Evolutionary conservation across 1,284 basidiomycete species (phyloP), one percentile per base, ranked within the genome.

Genomic region (Inonotus obliquus): DNA sequence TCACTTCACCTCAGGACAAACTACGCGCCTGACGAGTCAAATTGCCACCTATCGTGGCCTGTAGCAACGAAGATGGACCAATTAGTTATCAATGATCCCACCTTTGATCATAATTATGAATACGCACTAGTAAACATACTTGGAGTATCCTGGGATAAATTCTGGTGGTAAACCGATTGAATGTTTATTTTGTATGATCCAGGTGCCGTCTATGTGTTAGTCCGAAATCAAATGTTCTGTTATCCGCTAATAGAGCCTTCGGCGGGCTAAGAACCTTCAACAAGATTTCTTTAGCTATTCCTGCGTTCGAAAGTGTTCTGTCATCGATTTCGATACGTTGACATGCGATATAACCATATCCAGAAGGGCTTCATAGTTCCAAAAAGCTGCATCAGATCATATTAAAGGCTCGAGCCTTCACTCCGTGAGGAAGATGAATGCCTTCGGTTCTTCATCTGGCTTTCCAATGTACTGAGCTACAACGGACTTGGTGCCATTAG

Each of bases 1-100:
- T 62, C 66, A 77, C 65, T 82, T 81, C 72, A 80, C 79, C 17
- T 45, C 75, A 59, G 79, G 54, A 6, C 59, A 61, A 37, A 37
- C 21, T n/a, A 44, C 14, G 37, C 51, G 52, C 19, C 32, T 51
- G 25, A 7, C 25, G 21, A 38, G 47, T 4, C 59, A 60, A 39
- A 27, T 49, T 39, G 17, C 41, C 17, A 14, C n/a, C 5, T 57
- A 27, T 25, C 38, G 54, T 37, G 52, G 14, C n/a, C 19, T 54
- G 11, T 38, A 25, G 21, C n/a, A 48, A 10, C 38, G 38, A 39
- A 39, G 14, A 7, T 7, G 37, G 6, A 6, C 37, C 5, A n/a
- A 39, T 39, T 39, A 6, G 13, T 6, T 11, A 39, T 13, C 11
- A n/a, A 4, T 39, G 38, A 11, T 39, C 4, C 38, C 38, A 39